These are phyloP conservation scores for Eimeria praecox DNA, from an alignment of 169 alveolate species.

Conservation along the genomic window DNA sequence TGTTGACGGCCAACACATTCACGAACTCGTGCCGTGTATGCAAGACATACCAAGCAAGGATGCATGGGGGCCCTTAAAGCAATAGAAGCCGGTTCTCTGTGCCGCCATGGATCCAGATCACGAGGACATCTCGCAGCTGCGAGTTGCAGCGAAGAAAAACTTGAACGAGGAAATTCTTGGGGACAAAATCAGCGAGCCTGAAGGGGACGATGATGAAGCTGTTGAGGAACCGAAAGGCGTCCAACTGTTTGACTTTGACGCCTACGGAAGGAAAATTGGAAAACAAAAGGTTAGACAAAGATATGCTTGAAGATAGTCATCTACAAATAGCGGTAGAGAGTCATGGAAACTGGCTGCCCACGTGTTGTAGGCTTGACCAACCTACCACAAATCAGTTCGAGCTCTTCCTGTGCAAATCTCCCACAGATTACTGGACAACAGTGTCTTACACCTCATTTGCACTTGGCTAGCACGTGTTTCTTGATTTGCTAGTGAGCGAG, in stretches of 20 bases:
- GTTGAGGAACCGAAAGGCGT: constrained; percentile 67
- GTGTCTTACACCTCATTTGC: too few species aligned
- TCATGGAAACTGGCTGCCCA: background rate
- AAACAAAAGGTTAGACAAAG: constrained; percentile 28
- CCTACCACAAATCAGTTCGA: background rate
- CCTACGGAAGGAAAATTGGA: constrained; percentile 47
- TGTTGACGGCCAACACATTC: too few species aligned
- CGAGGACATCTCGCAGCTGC: constrained; percentile 53
- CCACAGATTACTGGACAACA: background rate
- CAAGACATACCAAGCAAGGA: background rate
- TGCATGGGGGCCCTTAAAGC: background rate
- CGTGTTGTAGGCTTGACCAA: background rate
- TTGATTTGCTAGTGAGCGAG: too few species aligned
- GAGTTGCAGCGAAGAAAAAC: constrained; percentile 24
- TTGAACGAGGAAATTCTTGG: constrained; percentile 22
- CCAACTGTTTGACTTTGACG: constrained; percentile 77
- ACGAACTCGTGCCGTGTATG: too few species aligned
- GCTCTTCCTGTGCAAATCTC: background rate
- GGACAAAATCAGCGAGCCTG: constrained; percentile 42
- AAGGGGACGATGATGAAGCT: constrained; percentile 35
- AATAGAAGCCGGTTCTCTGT: background rate
- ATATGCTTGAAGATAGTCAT: background rate
- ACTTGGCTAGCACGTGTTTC: too few species aligned
- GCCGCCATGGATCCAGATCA: constrained; percentile 32
- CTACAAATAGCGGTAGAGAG: too few species aligned